Evolutionary conservation across 2,329 filamentous ascomycete genomes (phyloP), one percentile per base, ranked within the genome.

Genomic region (Penicillium rolfsii): DNA sequence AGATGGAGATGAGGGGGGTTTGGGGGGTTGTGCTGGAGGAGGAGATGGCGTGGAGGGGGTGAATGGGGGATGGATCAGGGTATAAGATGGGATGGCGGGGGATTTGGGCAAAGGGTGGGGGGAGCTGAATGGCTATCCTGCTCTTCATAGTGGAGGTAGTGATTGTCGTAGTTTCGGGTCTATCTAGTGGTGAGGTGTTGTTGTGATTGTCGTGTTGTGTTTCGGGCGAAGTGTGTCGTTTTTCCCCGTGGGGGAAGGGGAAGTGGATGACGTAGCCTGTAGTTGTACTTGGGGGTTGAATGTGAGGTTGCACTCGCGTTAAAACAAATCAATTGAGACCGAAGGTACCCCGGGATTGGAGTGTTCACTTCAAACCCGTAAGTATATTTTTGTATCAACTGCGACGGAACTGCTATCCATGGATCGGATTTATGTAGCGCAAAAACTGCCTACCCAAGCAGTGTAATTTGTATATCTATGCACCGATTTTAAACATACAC

Each of bases 81-180:
- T 76, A 75, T 16, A 74, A 61, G 3, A 76, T 68, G 7, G 64
- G 67, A 38, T 71, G 59, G 16, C 71, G 71, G 6, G 73, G 70
- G 36, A 75, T 67, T 19, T 74, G 61, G 16, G 67, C 55, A 36
- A 75, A 67, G 9, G 62, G 28, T 49, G 65, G 60, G 19, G 72
- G 73, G n/a, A 74, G 60, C 22, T 28, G 52, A 6, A 40, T 30
- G 22, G 12, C 7, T 24, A 16, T 33, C 38, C 38, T 40, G 16
- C 22, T 2, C 12, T 22, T 28, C 50, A 53, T 53, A 12, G 16
- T 40, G 19, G 28, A 19, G 14, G 24, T 12, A 12, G 16, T 14
- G n/a, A 14, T 52, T 4, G 14, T 50, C 16, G 28, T 35, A 8
- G 16, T 16, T 35, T 8, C 8, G 28, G 28, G 5, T 30, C 28